Evolutionary conservation across 148 eudicot genomes (phyloP).

Genomic region (Euryodendron excelsum): DNA sequence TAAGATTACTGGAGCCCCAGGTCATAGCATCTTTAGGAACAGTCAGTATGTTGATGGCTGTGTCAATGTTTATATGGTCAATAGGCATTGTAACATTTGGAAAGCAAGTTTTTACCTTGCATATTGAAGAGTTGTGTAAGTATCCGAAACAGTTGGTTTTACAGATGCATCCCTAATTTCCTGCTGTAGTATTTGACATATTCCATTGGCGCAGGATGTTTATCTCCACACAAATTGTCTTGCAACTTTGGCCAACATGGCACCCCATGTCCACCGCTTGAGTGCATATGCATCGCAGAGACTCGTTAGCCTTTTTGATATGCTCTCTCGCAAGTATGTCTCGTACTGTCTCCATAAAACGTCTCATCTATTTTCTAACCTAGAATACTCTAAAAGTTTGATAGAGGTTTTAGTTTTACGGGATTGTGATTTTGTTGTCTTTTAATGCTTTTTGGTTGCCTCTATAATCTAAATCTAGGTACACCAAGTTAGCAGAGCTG

Average conservation of each 20-base stretch:
- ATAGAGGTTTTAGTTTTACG: background rate
- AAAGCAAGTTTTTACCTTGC: background rate
- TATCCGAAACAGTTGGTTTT: background rate
- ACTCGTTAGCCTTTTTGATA: constrained; percentile 82
- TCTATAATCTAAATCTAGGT: constrained; percentile 55
- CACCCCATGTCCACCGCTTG: constrained; percentile 90
- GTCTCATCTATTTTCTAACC: background rate
- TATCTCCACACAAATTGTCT: constrained; percentile 97
- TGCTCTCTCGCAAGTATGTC: constrained; percentile 91
- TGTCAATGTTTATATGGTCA: background rate
- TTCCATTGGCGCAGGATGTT: constrained; percentile 61
- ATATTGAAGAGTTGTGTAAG: background rate
- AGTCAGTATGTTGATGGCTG: background rate
- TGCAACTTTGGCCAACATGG: constrained; percentile 95
- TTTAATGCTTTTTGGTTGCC: constrained; percentile 10
- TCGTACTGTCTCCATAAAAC: constrained; percentile 2
- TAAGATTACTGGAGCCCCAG: background rate
- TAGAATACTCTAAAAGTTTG: constrained; percentile 4
- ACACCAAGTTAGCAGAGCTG: constrained; percentile 73
- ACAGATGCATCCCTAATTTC: background rate
- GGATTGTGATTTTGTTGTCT: background rate
- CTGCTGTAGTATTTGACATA: constrained; percentile 11
- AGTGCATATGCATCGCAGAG: constrained; percentile 93
- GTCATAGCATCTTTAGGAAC: constrained; percentile 3
- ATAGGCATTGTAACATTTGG: background rate